These are phyloP conservation scores for Ceratocystis smalleyi DNA, from an alignment of 2,329 filamentous ascomycete species.

Conservation along the genomic window DNA sequence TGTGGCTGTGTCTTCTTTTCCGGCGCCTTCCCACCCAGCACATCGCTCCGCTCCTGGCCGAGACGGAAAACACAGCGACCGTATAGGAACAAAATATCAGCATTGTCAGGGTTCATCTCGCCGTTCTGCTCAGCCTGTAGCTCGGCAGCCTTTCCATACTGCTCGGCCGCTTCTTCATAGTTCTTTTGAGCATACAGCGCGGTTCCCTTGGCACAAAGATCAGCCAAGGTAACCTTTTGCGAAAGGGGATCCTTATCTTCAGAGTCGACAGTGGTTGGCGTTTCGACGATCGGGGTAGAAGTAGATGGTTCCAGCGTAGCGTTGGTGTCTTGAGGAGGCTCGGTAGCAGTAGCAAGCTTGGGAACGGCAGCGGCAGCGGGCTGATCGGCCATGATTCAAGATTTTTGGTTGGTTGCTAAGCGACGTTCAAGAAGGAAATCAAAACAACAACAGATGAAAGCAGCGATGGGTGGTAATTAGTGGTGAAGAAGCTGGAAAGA, in stretches of 20 bases:
- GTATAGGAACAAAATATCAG: slow-evolving; percentile 86
- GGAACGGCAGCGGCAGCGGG: background rate
- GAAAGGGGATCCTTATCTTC: slow-evolving; percentile 17
- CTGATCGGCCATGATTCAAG: slow-evolving; percentile 10
- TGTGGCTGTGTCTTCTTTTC: slow-evolving; percentile 31
- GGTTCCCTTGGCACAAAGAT: slow-evolving; percentile 65
- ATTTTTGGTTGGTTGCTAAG: background rate
- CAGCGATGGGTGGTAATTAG: no score
- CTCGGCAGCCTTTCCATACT: slow-evolving; percentile 77
- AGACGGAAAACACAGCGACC: slow-evolving; percentile 88
- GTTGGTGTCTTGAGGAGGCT: no score
- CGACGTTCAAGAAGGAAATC: background rate
- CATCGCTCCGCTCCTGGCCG: slow-evolving; percentile 84
- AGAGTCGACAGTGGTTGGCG: background rate
- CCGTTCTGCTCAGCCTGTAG: slow-evolving; percentile 84
- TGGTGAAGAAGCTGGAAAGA: no score
- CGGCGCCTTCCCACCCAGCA: slow-evolving; percentile 67
- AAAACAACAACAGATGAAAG: no score
- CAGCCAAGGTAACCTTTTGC: slow-evolving; percentile 43
- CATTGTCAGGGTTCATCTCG: slow-evolving; percentile 79
- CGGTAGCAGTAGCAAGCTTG: background rate
- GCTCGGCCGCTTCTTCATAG: slow-evolving; percentile 69
- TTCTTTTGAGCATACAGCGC: slow-evolving; percentile 81
- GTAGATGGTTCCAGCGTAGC: no score
- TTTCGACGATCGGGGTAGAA: no score